Conservation (phyloP, 1,139 yeast species). For the Debaryomyces sp. region DNA sequence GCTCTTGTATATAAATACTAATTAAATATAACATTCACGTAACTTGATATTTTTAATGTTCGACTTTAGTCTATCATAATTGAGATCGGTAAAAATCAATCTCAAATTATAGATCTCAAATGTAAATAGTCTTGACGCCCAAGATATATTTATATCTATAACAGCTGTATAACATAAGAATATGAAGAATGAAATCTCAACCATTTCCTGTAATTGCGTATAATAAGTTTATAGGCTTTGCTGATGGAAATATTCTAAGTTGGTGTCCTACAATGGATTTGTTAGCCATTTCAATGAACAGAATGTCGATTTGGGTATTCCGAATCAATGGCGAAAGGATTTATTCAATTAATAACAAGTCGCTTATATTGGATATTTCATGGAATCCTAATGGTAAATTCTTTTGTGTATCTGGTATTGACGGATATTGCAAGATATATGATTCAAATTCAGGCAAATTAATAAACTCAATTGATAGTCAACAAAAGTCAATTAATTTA, state of each 20-base stretch:
- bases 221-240: constrained; percentile 37
- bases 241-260: constrained; percentile 44
- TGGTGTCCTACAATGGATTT: constrained; percentile 64
- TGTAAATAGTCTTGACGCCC: constrained; percentile 8
- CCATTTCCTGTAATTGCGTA: constrained; percentile 1
- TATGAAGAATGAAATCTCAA: constrained; percentile 4
- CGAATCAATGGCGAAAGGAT: constrained; percentile 59
- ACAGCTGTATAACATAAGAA: not conserved
- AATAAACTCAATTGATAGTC: constrained; percentile 24
- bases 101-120: not conserved
- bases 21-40: not conserved
- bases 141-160: not conserved
- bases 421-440: constrained; percentile 47
- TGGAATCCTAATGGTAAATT: constrained; percentile 42
- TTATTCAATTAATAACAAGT: constrained; percentile 47
- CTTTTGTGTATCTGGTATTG: constrained; percentile 50
- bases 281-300: constrained; percentile 50
- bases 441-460: constrained; percentile 53
- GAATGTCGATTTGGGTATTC: constrained; percentile 53
- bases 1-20: constrained; percentile 13
- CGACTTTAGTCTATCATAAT: not conserved
- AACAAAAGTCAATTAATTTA: constrained; percentile 23
- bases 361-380: constrained; percentile 35
- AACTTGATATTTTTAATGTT: not conserved
- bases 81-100: not conserved